These are phyloP conservation scores for Exophiala lecanii-corni DNA, from an alignment of 2,329 filamentous ascomycete species.

Conservation along the genomic window DNA sequence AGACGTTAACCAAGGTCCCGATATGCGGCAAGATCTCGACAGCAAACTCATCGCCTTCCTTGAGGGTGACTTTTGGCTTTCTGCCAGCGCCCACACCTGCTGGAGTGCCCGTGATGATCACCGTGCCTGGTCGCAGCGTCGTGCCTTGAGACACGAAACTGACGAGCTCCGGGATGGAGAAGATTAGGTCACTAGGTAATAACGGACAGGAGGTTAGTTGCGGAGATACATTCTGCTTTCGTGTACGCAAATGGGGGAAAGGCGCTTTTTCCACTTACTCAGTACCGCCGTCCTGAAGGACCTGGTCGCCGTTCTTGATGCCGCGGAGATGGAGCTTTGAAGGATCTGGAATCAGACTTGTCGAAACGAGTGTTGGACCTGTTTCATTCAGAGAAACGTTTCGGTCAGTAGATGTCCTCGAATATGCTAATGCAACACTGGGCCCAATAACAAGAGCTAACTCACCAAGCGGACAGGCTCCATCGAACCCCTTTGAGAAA, in stretches of 20 bases:
- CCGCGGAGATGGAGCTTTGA: constrained; percentile 32
- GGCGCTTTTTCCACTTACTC: constrained; percentile 11
- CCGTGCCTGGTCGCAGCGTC: constrained; percentile 36
- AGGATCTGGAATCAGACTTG: constrained; percentile 30
- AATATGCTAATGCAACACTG: background rate
- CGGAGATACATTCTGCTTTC: background rate
- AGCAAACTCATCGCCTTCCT: constrained; percentile 39
- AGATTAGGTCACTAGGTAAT: constrained; percentile 35
- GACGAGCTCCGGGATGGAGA: constrained; percentile 35
- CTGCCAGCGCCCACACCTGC: constrained; percentile 42
- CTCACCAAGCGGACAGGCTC: constrained; percentile 32
- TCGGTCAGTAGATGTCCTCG: no score
- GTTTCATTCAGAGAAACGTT: no score
- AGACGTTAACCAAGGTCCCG: constrained; percentile 43
- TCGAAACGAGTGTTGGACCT: constrained; percentile 36
- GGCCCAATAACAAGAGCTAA: background rate
- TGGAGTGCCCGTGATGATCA: constrained; percentile 41
- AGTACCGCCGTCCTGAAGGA: constrained; percentile 36
- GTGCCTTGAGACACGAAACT: constrained; percentile 37
- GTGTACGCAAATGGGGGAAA: no score
- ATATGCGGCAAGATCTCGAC: constrained; percentile 48
- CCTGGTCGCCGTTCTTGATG: constrained; percentile 33
- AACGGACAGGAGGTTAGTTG: background rate
- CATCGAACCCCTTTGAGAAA: constrained; percentile 39
- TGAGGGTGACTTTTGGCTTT: constrained; percentile 37